A percentile compares a stretch with the other conserved stretches of the same genome.
Evolutionary conservation across 768 basidiomycete species (phyloP).

Genomic region (Porphyrellus cyaneotinctus): DNA sequence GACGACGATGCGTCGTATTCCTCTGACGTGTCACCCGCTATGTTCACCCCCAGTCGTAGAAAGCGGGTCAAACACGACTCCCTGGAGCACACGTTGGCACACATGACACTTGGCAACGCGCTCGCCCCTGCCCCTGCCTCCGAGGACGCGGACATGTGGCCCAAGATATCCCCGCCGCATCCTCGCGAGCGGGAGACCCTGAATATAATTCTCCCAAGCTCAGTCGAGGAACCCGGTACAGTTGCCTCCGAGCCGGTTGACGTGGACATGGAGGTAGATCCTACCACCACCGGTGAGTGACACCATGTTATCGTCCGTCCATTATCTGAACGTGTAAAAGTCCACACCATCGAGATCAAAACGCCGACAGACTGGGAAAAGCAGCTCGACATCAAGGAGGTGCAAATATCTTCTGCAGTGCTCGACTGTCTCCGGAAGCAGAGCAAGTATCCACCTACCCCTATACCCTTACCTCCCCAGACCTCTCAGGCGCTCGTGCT

Average conservation of each 20-base stretch:
- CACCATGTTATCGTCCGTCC: neutral
- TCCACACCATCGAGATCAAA: neutral
- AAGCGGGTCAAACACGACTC: slow-evolving; percentile 49
- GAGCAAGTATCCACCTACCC: slow-evolving; percentile 18
- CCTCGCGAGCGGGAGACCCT: slow-evolving; percentile 5
- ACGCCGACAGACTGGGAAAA: slow-evolving; percentile 28
- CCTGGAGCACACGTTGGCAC: slow-evolving; percentile 56
- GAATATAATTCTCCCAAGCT: slow-evolving; percentile 30
- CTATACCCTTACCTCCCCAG: slow-evolving; percentile 17
- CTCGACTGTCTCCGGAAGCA: slow-evolving; percentile 43
- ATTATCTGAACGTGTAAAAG: neutral
- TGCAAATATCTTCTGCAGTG: slow-evolving; percentile 43
- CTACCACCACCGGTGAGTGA: slow-evolving; percentile 56
- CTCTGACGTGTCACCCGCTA: slow-evolving; percentile 14
- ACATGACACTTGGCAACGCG: slow-evolving; percentile 36
- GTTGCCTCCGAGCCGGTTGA: slow-evolving; percentile 47
- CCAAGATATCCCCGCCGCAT: slow-evolving; percentile 3
- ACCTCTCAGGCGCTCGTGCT: slow-evolving; percentile 49
- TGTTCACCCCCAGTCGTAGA: slow-evolving; percentile 33
- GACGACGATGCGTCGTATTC: slow-evolving; percentile 6
- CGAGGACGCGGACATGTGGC: slow-evolving; percentile 20
- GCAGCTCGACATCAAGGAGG: slow-evolving; percentile 19
- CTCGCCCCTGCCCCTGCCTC: slow-evolving; percentile 1
- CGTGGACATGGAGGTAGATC: slow-evolving; percentile 58
- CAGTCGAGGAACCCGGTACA: slow-evolving; percentile 40